phyloP scores from a whole-genome alignment of 176 grass and related monocot genomes.

The Chrysopogon serrulatus region DNA sequence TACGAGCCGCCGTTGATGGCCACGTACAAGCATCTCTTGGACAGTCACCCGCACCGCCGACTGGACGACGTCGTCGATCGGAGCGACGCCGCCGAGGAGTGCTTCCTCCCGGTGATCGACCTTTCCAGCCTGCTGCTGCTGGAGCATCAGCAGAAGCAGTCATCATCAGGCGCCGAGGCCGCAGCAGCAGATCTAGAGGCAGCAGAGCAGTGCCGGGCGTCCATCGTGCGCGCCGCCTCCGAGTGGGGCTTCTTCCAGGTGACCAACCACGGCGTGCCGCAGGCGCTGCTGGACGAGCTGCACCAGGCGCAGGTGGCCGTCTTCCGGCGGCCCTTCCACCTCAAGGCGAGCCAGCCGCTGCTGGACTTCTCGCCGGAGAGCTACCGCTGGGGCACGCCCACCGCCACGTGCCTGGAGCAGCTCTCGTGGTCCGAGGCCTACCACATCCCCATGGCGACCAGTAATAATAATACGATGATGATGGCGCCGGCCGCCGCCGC shows the following conservation, averaged over 20 bases:
- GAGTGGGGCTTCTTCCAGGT: conserved; percentile 94
- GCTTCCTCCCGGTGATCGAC: conserved; percentile 46
- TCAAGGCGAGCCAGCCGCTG: conserved; percentile 41
- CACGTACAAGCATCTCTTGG: conserved; percentile 58
- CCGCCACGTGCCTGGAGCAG: conserved; percentile 45
- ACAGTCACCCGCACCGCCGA: background rate
- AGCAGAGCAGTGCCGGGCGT: conserved; percentile 33
- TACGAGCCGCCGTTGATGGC: conserved; percentile 50
- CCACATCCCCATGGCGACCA: conserved; percentile 63
- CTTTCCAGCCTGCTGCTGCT: background rate
- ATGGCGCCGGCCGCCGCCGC: background rate
- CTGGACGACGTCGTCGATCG: background rate
- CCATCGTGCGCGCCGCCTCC: conserved; percentile 49
- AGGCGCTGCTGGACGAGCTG: conserved; percentile 31
- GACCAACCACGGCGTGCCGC: conserved; percentile 53
- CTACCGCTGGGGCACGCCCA: conserved; percentile 76
- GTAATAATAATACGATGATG: too few relatives aligned
- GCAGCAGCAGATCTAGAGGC: background rate
- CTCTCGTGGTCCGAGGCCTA: conserved; percentile 91
- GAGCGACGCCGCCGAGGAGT: background rate
- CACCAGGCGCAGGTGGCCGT: conserved; percentile 29
- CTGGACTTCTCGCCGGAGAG: conserved; percentile 51
- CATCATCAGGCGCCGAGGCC: background rate
- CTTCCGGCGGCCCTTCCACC: conserved; percentile 51
- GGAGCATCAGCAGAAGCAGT: background rate